phyloP scores from a whole-genome alignment of 345 rosid genomes.

The Citrus glauca region DNA sequence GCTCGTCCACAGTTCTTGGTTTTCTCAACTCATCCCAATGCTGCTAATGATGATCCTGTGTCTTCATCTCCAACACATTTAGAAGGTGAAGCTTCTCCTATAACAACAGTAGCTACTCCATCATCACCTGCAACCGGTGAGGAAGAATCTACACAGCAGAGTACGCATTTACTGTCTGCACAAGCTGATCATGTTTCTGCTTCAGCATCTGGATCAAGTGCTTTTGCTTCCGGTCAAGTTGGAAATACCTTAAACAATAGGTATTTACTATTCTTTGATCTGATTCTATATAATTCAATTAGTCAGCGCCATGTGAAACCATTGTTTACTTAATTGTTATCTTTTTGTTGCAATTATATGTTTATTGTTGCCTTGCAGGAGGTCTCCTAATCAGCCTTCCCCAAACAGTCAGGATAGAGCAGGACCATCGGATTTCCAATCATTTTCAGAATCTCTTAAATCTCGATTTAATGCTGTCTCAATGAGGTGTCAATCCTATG shows the following conservation, averaged over 20 bases:
- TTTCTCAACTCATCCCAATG: constrained; percentile 58
- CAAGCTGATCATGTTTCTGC: constrained; percentile 41
- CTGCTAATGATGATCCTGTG: constrained; percentile 39
- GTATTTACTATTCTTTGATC: constrained; percentile 26
- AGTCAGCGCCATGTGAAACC: background rate
- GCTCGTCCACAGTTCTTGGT: constrained; percentile 78
- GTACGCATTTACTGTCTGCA: constrained; percentile 25
- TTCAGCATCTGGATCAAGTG: constrained; percentile 46
- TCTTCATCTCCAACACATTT: constrained; percentile 57
- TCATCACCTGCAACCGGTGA: constrained; percentile 34
- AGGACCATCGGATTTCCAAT: constrained; percentile 82
- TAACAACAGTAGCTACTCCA: constrained; percentile 35
- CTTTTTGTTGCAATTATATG: constrained; percentile 2
- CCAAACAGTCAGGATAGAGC: constrained; percentile 70
- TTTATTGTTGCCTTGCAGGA: constrained; percentile 22
- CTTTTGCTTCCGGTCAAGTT: constrained; percentile 29
- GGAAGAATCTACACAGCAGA: constrained; percentile 43
- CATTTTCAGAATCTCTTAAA: constrained; percentile 83
- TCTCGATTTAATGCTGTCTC: constrained; percentile 76
- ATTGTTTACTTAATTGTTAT: background rate
- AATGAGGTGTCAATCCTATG: constrained; percentile 40
- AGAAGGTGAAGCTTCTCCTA: constrained; percentile 47
- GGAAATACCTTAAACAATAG: constrained; percentile 34
- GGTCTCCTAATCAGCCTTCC: constrained; percentile 52
- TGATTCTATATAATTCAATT: constrained; percentile 1